Evolutionary conservation across 176 grass and related monocot species (phyloP), one percentile per base, ranked within the genome.

Genomic region (Avena eriantha): DNA sequence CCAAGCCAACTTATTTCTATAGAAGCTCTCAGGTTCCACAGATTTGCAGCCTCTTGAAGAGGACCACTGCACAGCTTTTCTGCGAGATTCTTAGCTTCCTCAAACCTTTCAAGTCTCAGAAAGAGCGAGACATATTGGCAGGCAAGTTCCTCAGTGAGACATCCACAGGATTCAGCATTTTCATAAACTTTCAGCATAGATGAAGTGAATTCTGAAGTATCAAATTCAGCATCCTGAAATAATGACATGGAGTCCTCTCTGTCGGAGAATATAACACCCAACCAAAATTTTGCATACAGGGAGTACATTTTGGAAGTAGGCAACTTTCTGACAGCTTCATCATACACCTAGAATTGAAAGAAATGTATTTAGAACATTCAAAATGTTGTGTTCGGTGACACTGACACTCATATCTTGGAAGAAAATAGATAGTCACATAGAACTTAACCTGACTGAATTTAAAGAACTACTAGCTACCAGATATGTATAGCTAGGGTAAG

Each of bases 261-360:
- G 35, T 84, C 53, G 14, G 89, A 55, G 69, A 77, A 87, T 68
- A 96, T 11, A 58, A 90, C 77, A 83, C 89, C 90, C 69, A 83
- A 79, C 90, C 84, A 99, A 82, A 99, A 99, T 39, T 96, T 89
- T 77, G 90, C 88, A 82, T 94, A 99, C 54, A 99, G 74, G 29
- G 90, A 93, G 75, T 88, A 96, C 97, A 99, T 99, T 93, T 88
- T 91, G 76, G 81, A 84, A 56, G 94, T 99, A 64, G 86, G 87
- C 56, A 96, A 86, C 15, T 57, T 85, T 90, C 90, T 91, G 63
- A 93, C 23, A 86, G 94, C 97, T 88, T 99, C 97, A 84, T 91
- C 94, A 31, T 91, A 96, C 23, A 99, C 90, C 94, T 99, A 71
- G 8, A 88, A 85, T 77, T 14, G 58, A 86, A 21, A 86, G 6